Conservation (phyloP, 805 yeast species). For the Ogataea corticis region DNA sequence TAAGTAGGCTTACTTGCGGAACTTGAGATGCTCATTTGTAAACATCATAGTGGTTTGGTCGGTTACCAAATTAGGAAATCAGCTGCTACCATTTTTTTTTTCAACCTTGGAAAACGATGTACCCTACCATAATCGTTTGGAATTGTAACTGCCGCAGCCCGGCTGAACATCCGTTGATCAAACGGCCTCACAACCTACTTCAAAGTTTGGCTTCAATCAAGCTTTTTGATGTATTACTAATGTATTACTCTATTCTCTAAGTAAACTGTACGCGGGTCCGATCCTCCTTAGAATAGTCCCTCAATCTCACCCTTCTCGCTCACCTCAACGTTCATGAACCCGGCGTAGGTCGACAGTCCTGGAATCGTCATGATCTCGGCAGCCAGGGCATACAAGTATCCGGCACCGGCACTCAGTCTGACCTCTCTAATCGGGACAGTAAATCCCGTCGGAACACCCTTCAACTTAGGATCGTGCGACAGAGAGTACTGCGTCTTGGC, state of each 20-base stretch:
- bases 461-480: conserved; percentile 78
- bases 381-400: conserved; percentile 80
- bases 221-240: too few relatives aligned
- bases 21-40: too few relatives aligned
- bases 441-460: conserved; percentile 83
- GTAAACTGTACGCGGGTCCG: not conserved
- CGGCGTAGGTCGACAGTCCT: conserved; percentile 82
- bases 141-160: too few relatives aligned
- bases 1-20: too few relatives aligned
- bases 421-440: conserved; percentile 80
- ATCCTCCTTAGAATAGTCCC: conserved; percentile 59
- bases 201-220: too few relatives aligned
- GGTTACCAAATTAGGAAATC: not conserved
- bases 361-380: conserved; percentile 88
- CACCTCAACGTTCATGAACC: conserved; percentile 85
- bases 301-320: conserved; percentile 79
- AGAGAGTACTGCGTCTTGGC: conserved; percentile 86
- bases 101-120: too few relatives aligned
- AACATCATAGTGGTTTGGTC: too few relatives aligned
- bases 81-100: not conserved
- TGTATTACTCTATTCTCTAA: not conserved
- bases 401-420: conserved; percentile 85
- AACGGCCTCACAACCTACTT: too few relatives aligned
- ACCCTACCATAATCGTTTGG: too few relatives aligned
- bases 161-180: too few relatives aligned